Evolutionary conservation across 75 land plant genomes (phyloP), one percentile per base, ranked within the genome.

Genomic region (Sequoiadendron giganteum): DNA sequence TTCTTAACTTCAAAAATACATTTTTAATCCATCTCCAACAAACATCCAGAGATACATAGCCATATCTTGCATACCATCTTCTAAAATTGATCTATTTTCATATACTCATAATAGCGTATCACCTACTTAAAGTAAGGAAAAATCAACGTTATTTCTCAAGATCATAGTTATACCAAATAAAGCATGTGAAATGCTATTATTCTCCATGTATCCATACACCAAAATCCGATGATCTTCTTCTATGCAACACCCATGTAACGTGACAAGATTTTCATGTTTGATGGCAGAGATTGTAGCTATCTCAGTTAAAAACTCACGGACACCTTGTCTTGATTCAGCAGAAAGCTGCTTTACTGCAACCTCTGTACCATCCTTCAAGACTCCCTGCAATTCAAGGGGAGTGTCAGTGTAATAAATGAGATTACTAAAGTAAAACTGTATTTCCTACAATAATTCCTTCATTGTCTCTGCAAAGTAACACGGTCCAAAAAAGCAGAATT

Each of bases 301-400:
- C 89, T 94, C 93, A 36, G 93, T 94, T 43, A 94, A 84, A 84
- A 94, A 92, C 86, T 94, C 92, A 7, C 32, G 72, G 1, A 54
- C 78, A 81, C 92, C 92, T 92, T 90, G 92, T 30, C 77, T 91
- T 34, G 90, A 91, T 89, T 90, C 88, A 65, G 90, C 58, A 40
- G 91, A 85, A 84, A 94, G 91, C 40, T 91, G 90, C 85, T 94
- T 94, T 73, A 92, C 84, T 10, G 92, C 93, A 48, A 93, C 92
- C 39, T 88, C 86, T 54, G 40, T 88, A 5, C 88, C 92, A 86
- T 93, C 93, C 38, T 86, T 85, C 55, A 93, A 80, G 70, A 84
- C 83, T 65, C 93, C 94, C 94, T 93, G 2, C 28, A 75, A 52
- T 56, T 1, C 42, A 43, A 42, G 36, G 47, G 3, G 15, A 87